Conservation (phyloP, 257 asterid species). For the Linderniella brevidens region DNA sequence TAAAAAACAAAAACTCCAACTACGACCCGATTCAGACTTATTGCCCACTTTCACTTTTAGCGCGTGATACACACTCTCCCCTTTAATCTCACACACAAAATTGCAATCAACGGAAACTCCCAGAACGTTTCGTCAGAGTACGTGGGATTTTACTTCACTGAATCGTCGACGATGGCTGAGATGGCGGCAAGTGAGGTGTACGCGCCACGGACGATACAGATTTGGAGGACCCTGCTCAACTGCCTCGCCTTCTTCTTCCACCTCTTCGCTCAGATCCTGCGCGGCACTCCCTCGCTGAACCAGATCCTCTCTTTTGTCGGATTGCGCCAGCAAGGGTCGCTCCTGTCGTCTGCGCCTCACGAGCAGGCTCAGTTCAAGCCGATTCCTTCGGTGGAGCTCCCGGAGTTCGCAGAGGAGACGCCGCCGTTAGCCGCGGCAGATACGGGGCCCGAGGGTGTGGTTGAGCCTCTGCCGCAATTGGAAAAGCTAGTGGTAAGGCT, state of each 20-base stretch:
- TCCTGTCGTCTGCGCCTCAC: slow-evolving; percentile 27
- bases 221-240: slow-evolving; percentile 73
- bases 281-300: slow-evolving; percentile 66
- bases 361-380: slow-evolving; percentile 43
- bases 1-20: too few species aligned
- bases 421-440: slow-evolving; percentile 10
- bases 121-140: too few species aligned
- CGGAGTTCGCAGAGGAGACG: slow-evolving; percentile 29
- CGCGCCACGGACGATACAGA: slow-evolving; percentile 71
- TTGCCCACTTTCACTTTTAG: too few species aligned
- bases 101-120: too few species aligned
- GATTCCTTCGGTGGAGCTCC: slow-evolving; percentile 53
- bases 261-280: slow-evolving; percentile 88
- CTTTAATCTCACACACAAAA: too few species aligned
- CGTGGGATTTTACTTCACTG: too few species aligned
- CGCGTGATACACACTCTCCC: too few species aligned
- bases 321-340: slow-evolving; percentile 26
- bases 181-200: slow-evolving; percentile 63
- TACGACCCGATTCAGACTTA: too few species aligned
- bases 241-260: slow-evolving; percentile 77
- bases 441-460: slow-evolving; percentile 8
- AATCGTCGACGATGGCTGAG: slow-evolving; percentile 46
- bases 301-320: slow-evolving; percentile 58
- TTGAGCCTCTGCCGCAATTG: slow-evolving; percentile 10
- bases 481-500: slow-evolving; percentile 28